Conservation (phyloP, 768 basidiomycete species). For the Rhizopogon vesiculosus region DNA sequence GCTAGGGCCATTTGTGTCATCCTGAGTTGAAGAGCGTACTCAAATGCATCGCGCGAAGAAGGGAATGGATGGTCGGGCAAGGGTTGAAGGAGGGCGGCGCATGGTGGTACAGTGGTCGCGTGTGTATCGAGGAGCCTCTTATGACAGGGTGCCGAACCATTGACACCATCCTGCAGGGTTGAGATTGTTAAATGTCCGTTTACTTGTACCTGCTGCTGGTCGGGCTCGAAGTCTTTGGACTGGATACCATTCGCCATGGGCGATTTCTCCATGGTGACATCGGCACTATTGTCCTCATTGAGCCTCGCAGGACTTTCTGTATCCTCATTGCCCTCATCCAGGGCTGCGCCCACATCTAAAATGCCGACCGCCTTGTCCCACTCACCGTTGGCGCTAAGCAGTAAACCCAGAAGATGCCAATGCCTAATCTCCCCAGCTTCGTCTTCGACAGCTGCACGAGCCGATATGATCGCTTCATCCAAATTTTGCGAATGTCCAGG, state of each 20-base stretch:
- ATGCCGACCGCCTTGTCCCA: constrained; percentile 76
- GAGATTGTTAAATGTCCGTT: background rate
- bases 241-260: background rate
- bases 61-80: constrained; percentile 44
- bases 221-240: constrained; percentile 8
- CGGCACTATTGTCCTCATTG: constrained; percentile 21
- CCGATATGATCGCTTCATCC: constrained; percentile 59
- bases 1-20: constrained; percentile 80
- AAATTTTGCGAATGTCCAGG: constrained; percentile 62
- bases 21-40: constrained; percentile 76
- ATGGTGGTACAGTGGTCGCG: constrained; percentile 32
- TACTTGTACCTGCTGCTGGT: too few species aligned
- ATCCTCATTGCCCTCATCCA: constrained; percentile 40
- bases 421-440: constrained; percentile 61
- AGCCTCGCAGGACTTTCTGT: constrained; percentile 19
- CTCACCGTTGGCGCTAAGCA: constrained; percentile 75
- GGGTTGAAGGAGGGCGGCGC: constrained; percentile 38
- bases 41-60: constrained; percentile 59
- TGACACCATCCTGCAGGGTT: background rate
- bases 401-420: constrained; percentile 87
- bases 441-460: constrained; percentile 69
- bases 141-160: too few species aligned
- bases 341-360: constrained; percentile 67
- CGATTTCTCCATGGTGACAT: constrained; percentile 1
- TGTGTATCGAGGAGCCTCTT: constrained; percentile 25